Percentiles rank a stretch among this genome's conserved stretches.
phyloP scores from a whole-genome alignment of 805 yeast genomes.

The Lachancea quebecensis region DNA sequence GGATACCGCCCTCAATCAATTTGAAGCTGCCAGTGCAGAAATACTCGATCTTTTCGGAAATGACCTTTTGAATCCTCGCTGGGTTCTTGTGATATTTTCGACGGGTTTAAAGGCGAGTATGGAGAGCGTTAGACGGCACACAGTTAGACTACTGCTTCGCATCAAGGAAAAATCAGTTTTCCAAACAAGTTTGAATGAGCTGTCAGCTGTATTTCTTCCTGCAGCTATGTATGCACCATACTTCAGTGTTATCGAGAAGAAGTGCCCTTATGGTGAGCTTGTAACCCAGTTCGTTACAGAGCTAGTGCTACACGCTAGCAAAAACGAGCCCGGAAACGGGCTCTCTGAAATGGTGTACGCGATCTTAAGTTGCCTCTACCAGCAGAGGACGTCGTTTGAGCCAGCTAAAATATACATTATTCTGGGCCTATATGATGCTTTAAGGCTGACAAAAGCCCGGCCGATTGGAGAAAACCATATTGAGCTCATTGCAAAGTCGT shows the following conservation, averaged over 20 bases:
- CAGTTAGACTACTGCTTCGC: slow-evolving; percentile 48
- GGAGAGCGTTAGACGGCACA: slow-evolving; percentile 67
- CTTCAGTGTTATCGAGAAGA: slow-evolving; percentile 39
- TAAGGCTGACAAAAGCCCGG: slow-evolving; percentile 23
- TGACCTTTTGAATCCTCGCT: slow-evolving; percentile 52
- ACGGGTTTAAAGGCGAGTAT: slow-evolving; percentile 71
- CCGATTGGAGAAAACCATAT: slow-evolving; percentile 26
- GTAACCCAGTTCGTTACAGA: slow-evolving; percentile 41
- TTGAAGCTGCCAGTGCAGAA: slow-evolving; percentile 67
- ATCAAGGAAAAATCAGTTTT: slow-evolving; percentile 44
- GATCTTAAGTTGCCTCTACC: slow-evolving; percentile 42
- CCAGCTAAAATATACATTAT: slow-evolving; percentile 60
- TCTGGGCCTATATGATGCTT: slow-evolving; percentile 51
- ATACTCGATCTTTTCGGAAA: slow-evolving; percentile 47
- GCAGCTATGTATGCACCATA: slow-evolving; percentile 57
- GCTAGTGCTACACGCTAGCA: slow-evolving; percentile 6
- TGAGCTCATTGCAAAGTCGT: slow-evolving; percentile 30
- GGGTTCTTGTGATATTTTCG: slow-evolving; percentile 68
- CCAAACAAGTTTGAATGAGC: slow-evolving; percentile 33
- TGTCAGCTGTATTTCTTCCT: slow-evolving; percentile 45
- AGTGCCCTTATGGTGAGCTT: slow-evolving; percentile 54
- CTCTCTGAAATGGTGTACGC: slow-evolving; percentile 11
- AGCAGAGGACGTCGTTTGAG: slow-evolving; percentile 49
- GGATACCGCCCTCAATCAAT: slow-evolving; percentile 81
- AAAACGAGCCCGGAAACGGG: background rate